phyloP scores from a whole-genome alignment of 257 asterid genomes.

The Penstemon eatonii region DNA sequence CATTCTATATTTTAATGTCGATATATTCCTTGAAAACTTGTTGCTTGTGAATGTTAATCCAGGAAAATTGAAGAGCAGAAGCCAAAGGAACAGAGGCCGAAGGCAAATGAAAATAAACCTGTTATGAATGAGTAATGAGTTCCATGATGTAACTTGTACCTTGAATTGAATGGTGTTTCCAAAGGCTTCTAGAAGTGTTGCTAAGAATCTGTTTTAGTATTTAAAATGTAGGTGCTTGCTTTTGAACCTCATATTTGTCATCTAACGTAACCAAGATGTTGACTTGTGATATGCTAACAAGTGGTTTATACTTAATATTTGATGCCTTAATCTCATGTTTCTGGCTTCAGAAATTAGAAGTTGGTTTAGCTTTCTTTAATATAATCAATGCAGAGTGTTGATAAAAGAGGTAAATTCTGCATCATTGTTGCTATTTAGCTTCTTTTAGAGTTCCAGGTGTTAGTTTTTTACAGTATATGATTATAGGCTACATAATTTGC shows the following conservation, averaged over 20 bases:
- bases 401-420: not conserved
- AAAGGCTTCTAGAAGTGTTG: constrained; percentile 9
- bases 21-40: not conserved
- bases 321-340: not conserved
- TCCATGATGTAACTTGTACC: constrained; percentile 18
- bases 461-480: no score
- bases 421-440: not conserved
- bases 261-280: constrained; percentile 27
- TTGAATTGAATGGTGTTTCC: constrained; percentile 18
- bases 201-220: constrained; percentile 10
- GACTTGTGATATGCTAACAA: constrained; percentile 4
- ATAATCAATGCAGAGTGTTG: not conserved
- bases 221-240: constrained; percentile 10
- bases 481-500: no score
- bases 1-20: not conserved
- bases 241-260: constrained; percentile 20
- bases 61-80: constrained; percentile 97
- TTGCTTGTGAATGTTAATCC: constrained; percentile 22
- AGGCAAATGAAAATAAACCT: constrained; percentile 93
- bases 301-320: not conserved
- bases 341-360: not conserved
- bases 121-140: constrained; percentile 72
- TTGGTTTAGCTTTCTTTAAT: not conserved
- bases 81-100: constrained; percentile 94
- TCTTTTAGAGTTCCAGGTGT: no score